Conservation (phyloP, 169 alveolate genomes). For the Cryptosporidium tyzzeri region DNA sequence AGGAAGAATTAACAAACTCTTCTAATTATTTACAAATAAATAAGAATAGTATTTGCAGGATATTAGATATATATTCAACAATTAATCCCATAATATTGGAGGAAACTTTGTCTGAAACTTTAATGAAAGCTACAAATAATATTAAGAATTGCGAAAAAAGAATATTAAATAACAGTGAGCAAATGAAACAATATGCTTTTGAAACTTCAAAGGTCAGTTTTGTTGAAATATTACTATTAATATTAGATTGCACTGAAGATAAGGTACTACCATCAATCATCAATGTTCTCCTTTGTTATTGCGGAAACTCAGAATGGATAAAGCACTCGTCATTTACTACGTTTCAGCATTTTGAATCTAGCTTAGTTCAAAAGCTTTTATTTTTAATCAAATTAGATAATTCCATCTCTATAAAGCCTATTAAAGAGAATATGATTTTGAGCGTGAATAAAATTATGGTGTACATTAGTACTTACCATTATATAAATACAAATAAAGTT, state of each 20-base stretch:
- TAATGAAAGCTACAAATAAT: not conserved
- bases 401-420: not conserved
- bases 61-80: constrained; percentile 32
- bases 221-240: not conserved
- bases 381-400: not conserved
- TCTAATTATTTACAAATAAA: not conserved
- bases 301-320: constrained; percentile 10
- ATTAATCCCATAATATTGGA: constrained; percentile 33
- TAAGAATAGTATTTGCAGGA: constrained; percentile 1
- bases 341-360: constrained; percentile 45
- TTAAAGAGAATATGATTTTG: constrained; percentile 22
- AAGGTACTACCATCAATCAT: constrained; percentile 24
- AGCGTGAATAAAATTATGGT: constrained; percentile 27
- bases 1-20: not conserved
- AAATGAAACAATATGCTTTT: not conserved
- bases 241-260: constrained; percentile 4
- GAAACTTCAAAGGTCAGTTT: not conserved
- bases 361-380: not conserved
- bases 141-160: not conserved
- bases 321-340: constrained; percentile 25
- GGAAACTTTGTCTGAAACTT: not conserved
- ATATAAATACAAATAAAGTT: constrained; percentile 10
- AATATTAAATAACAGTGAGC: not conserved
- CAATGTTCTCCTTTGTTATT: constrained; percentile 11
- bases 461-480: constrained; percentile 14